Conservation (phyloP, 2,329 filamentous ascomycete species). For the Chaetomium strumarium region DNA sequence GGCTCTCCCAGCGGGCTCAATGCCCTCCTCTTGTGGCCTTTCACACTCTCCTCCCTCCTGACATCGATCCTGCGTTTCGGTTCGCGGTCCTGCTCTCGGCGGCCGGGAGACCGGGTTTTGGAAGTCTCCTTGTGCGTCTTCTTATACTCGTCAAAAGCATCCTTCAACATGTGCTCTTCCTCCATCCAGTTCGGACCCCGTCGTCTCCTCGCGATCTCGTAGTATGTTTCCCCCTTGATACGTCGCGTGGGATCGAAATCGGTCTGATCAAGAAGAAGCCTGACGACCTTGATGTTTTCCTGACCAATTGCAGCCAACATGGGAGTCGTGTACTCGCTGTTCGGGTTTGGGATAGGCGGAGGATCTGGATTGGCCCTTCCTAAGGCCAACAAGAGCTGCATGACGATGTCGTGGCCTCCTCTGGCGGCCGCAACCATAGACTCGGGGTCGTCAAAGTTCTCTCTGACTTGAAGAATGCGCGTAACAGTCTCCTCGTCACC, state of each 20-base stretch:
- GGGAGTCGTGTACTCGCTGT: conserved; percentile 74
- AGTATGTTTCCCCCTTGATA: conserved; percentile 74
- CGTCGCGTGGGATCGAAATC: conserved; percentile 77
- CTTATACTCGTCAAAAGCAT: conserved; percentile 62
- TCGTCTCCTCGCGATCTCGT: conserved; percentile 76
- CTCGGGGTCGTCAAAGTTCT: conserved; percentile 66
- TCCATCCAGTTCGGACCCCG: conserved; percentile 86
- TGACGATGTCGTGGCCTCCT: conserved; percentile 82
- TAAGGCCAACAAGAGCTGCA: conserved; percentile 69
- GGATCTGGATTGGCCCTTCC: conserved; percentile 65
- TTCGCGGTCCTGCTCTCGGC: conserved; percentile 38
- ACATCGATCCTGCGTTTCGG: conserved; percentile 40
- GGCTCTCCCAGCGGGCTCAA: conserved; percentile 45
- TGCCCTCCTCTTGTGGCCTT: conserved; percentile 40
- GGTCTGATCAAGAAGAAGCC: conserved; percentile 69
- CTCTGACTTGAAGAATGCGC: conserved; percentile 55
- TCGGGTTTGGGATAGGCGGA: conserved; percentile 49
- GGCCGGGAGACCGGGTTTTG: conserved; percentile 47
- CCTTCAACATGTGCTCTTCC: conserved; percentile 75
- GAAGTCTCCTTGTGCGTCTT: conserved; percentile 43
- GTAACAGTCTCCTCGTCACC: conserved; percentile 58
- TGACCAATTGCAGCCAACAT: conserved; percentile 93
- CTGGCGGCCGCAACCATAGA: conserved; percentile 87
- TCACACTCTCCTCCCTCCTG: conserved; percentile 36
- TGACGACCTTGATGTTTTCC: conserved; percentile 77